Base-by-base conservation (phyloP, 495 filamentous ascomycete genomes). In the Podospora conica region DNA sequence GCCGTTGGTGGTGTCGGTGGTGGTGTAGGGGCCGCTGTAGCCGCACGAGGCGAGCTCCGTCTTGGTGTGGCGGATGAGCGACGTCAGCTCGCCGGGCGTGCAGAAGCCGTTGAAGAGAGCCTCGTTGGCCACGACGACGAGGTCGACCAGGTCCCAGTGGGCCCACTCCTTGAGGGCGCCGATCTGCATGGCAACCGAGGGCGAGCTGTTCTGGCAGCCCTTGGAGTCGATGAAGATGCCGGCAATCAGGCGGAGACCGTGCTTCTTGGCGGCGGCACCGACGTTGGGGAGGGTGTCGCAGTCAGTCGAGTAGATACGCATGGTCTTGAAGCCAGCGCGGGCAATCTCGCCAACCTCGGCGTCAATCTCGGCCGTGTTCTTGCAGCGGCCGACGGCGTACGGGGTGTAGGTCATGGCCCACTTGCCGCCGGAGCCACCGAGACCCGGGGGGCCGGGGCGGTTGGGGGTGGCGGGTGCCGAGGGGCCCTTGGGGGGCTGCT, bases 351-450 rank as follows among this genome's bases (percentile, higher is more conserved):
- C 77, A 69, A 97, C 84, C 71, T 97, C 91, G 55, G 68, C 61
- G 64, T 77, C 62, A 73, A 98, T 86, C 61, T 87, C 77, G 53
- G 63, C 53, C 64, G 82, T 77, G 73, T 71, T 67, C 87, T 91
- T 93, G 89, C 94, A 97, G 18, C 73, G 69, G 71, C 87, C 81
- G 66, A 67, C 61, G 59, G 72, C 80, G 82, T 93, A 98, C 21
- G 93, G 91, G 53, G 91, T 92, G 86, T 96, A 98, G 69, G 95
- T 91, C 74, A 97, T 92, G 81, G 89, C 91, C 88, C 90, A 96
- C 67, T 78, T 80, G 60, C 79, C 80, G 72, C 80, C 80, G 53
- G 74, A 71, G 61, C 64, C 58, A 29, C 72, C 68, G 55, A 65
- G 71, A 63, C 61, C 61, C 71, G 64, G 55, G 68, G 62, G 40